Evolutionary conservation across 1,284 basidiomycete genomes (phyloP), one percentile per base, ranked within the genome.

Genomic region (Afroboletus lepidellus): DNA sequence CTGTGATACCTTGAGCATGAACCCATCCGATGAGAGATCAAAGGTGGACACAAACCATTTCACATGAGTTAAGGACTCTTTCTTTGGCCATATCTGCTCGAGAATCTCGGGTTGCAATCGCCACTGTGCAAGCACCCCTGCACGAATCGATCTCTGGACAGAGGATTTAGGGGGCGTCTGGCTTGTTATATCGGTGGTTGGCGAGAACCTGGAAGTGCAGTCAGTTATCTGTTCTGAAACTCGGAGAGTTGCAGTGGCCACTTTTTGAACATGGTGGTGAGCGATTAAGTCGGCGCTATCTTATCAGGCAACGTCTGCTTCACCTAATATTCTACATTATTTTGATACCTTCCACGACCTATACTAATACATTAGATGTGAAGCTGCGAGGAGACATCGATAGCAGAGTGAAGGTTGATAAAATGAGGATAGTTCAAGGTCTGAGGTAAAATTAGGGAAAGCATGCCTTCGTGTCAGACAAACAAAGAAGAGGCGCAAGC

Each of bases 81-180:
- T 99, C 87, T 99, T 99, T 13, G 95, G 94, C 97, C 97, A 98
- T 52, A 99, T 84, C 62, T 83, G 81, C 68, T 99, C 97, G 21
- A 99, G 75, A 2, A 84, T 83, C 57, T 90, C 90, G 43, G 80
- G 80, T 58, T 84, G 84, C 56, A 92, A 81, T 54, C 89, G 92
- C 81, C 93, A 90, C 67, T 98, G 94, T 30, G 87, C 81, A 49
- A 96, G 78, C 30, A 98, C 76, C 52, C 80, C 80, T 30, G 85
- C 74, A 47, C 97, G 86, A 70, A 98, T 94, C 57, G 84, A 82
- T 65, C 97, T 81, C 69, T 98, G 96, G 8, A 94, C 88, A 9
- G 94, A 98, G 27, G 93, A 89, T 73, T 99, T 99, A 58, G 98
- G 82, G 50, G 91, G 91, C n/a, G 94, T 95, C 61, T 95, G 93